These are phyloP conservation scores for Cladophialophora chaetospira DNA, from an alignment of 2,329 filamentous ascomycete genomes.

Conservation along the genomic window DNA sequence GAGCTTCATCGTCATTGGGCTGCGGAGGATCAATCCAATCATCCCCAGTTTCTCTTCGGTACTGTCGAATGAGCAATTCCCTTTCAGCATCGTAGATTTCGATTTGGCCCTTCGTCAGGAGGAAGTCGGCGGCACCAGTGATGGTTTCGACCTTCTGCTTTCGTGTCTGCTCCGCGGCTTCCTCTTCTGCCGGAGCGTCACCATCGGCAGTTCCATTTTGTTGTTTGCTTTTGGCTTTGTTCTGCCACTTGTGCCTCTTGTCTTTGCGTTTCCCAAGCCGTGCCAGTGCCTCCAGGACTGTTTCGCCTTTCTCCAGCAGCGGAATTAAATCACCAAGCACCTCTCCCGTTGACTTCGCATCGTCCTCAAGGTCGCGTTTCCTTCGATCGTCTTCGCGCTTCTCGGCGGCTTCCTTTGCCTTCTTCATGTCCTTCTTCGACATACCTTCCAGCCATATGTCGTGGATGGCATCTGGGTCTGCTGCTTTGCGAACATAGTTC, in stretches of 20 bases:
- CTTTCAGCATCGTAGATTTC: slow-evolving; percentile 92
- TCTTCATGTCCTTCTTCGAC: slow-evolving; percentile 90
- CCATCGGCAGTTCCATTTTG: slow-evolving; percentile 22
- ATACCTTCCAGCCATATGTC: slow-evolving; percentile 91
- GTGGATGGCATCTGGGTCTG: slow-evolving; percentile 84
- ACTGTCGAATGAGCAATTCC: slow-evolving; percentile 80
- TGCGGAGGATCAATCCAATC: slow-evolving; percentile 63
- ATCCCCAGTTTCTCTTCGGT: slow-evolving; percentile 80
- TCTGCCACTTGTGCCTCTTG: slow-evolving; percentile 41
- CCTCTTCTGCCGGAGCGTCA: slow-evolving; percentile 49
- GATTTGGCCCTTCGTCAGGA: slow-evolving; percentile 77
- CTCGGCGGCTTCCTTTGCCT: slow-evolving; percentile 82
- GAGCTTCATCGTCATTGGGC: slow-evolving; percentile 36
- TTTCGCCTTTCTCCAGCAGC: slow-evolving; percentile 77
- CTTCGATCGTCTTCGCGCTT: slow-evolving; percentile 77
- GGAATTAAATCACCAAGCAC: slow-evolving; percentile 72
- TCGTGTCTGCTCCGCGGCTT: slow-evolving; percentile 69
- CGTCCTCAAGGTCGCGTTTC: slow-evolving; percentile 70
- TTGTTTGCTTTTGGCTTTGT: slow-evolving; percentile 52
- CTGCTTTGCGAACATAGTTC: slow-evolving; percentile 88
- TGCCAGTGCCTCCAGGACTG: slow-evolving; percentile 81
- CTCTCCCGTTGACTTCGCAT: slow-evolving; percentile 72
- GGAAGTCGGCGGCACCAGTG: slow-evolving; percentile 84
- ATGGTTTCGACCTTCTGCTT: slow-evolving; percentile 76
- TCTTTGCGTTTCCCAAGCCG: slow-evolving; percentile 70